Evolutionary conservation across 2,329 filamentous ascomycete genomes (phyloP), one percentile per base, ranked within the genome.

Genomic region (Coleophoma crateriformis): DNA sequence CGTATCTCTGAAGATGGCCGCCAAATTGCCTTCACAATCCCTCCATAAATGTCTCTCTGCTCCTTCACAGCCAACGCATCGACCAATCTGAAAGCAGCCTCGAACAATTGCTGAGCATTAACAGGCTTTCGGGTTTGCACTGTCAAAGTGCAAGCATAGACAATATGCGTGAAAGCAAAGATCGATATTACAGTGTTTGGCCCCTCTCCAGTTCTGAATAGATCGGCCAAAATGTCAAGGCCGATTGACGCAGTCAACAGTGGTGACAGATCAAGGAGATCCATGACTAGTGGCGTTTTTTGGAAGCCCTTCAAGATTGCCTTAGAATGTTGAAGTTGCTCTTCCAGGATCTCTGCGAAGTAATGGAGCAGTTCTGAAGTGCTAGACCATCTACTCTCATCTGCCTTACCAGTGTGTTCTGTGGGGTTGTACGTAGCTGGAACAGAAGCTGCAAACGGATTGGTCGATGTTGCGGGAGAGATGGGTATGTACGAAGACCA

Each of bases 91-190:
- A 60, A 44, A 8, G 54, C 54, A 49, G 60, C 55, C 38, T 53
- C 33, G 40, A 59, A 59, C 58, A 58, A 61, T 20, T 52, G 48
- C 11, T 58, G 39, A 13, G 50, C 50, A 32, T 54, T 46, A 4
- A 54, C 57, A 3, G 51, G 49, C 33, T 55, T 51, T 15, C 58
- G 51, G 20, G 54, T 45, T 17, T 60, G 52, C 5, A 55, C 48
- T 6, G 54, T 53, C 37, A 61, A 56, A 3, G 54, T 53, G 14
- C 55, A 47, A 10, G 60, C 58, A 41, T 55, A 62, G 17, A 58
- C 58, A 7, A 62, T 48, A 52, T 62, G 58, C 12, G 58, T 59
- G 19, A 61, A 60, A 4, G 58, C 55, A 46, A 61, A 62, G 12
- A 58, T 48, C 40, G 58, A 53, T 11, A 60, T 50, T 17, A 59